A percentile compares a stretch with the other conserved stretches of the same genome.
Evolutionary conservation across 805 yeast genomes (phyloP).

Genomic region (Lachancea sp.): DNA sequence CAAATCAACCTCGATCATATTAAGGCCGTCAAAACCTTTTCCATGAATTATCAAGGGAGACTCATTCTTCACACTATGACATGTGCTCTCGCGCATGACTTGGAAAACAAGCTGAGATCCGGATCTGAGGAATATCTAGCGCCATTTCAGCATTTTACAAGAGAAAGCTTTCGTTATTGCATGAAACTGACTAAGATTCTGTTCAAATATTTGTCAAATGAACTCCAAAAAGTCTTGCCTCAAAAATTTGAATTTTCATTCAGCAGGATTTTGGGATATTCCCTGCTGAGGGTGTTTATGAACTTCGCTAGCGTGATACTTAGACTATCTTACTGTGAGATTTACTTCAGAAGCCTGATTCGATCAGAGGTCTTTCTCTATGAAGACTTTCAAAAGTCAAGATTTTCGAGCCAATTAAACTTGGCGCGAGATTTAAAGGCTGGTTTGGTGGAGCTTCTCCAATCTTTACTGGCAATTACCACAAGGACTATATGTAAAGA

Average conservation of each 20-base stretch:
- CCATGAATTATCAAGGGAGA: neutral
- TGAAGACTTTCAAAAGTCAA: neutral
- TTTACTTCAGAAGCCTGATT: neutral
- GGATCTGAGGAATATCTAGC: constrained; percentile 1
- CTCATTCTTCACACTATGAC: neutral
- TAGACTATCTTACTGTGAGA: neutral
- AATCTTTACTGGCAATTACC: neutral
- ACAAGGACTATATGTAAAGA: neutral
- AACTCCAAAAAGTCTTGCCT: neutral
- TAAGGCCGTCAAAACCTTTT: constrained; percentile 1
- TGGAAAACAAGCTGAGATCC: neutral
- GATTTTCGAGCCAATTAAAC: neutral
- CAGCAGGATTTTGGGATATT: neutral
- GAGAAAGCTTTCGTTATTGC: constrained; percentile 2
- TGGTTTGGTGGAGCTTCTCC: neutral
- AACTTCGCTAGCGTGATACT: neutral
- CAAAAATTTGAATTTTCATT: neutral
- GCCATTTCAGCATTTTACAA: neutral
- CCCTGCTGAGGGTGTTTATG: constrained; percentile 1
- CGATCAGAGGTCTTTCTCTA: neutral
- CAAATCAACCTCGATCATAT: neutral
- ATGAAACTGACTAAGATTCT: constrained; percentile 5
- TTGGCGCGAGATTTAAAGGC: neutral
- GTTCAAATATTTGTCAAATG: neutral
- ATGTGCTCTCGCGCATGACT: neutral